Conservation (phyloP, 352 stramenopile genomes). For the Elongisporangium undulatum region DNA sequence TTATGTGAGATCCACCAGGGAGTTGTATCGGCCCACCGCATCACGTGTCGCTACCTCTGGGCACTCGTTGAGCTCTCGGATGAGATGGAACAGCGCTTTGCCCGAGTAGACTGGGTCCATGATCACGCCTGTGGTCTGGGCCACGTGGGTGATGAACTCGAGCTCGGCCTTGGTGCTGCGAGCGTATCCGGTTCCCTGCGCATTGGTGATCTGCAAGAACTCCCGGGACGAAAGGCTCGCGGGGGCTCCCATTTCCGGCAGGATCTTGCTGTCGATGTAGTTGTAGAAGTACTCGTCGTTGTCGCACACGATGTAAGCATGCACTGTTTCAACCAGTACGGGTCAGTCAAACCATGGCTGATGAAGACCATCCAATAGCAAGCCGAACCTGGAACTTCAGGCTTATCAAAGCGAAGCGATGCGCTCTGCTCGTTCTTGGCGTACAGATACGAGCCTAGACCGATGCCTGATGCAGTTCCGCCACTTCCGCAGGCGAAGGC, state of each 20-base stretch:
- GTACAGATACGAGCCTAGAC: constrained; percentile 67
- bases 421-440: constrained; percentile 22
- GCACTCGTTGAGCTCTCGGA: constrained; percentile 65
- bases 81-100: constrained; percentile 82
- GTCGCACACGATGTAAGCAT: constrained; percentile 87
- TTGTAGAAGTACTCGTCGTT: constrained; percentile 82
- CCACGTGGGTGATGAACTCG: constrained; percentile 67
- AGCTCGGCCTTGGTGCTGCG: constrained; percentile 75
- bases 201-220: constrained; percentile 80
- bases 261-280: constrained; percentile 68
- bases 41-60: constrained; percentile 53
- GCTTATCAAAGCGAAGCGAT: constrained; percentile 35
- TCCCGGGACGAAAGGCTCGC: constrained; percentile 41
- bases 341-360: not conserved
- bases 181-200: constrained; percentile 78
- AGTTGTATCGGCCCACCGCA: too few species aligned
- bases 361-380: not conserved
- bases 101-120: constrained; percentile 88
- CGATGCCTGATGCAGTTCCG: constrained; percentile 73
- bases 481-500: constrained; percentile 83
- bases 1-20: too few species aligned
- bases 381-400: constrained; percentile 23
- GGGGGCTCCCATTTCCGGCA: constrained; percentile 63
- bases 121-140: constrained; percentile 67
- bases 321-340: constrained; percentile 19